Conservation (phyloP, 176 grass and related monocot species). For the Eragrostis curvula region DNA sequence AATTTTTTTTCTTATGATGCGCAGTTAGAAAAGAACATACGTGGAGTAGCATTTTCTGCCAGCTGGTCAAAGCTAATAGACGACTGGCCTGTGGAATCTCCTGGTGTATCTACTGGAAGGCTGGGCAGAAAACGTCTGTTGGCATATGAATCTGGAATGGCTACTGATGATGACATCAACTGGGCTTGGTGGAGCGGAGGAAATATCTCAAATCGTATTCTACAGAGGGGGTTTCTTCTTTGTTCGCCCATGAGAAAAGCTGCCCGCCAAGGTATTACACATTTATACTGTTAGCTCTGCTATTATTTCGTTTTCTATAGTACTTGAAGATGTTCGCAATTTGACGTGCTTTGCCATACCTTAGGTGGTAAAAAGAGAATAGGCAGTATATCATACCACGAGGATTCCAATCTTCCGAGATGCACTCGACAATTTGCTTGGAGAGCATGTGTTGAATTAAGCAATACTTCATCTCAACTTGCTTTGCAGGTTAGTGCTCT, state of each 20-base stretch:
- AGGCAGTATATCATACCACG: conserved; percentile 72
- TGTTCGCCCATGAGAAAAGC: conserved; percentile 63
- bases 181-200: conserved; percentile 91
- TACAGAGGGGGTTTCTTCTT: conserved; percentile 69
- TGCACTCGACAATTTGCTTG: conserved; percentile 79
- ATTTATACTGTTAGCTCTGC: conserved; percentile 30
- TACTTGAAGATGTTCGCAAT: conserved; percentile 14
- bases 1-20: conserved; percentile 35
- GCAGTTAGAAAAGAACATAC: conserved; percentile 92
- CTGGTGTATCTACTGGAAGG: conserved; percentile 55
- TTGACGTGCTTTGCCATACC: conserved; percentile 31
- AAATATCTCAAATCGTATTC: conserved; percentile 74
- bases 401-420: conserved; percentile 76
- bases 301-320: conserved; percentile 27
- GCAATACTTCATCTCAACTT: conserved; percentile 80
- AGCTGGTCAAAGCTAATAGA: conserved; percentile 84
- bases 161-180: conserved; percentile 67
- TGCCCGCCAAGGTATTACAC: conserved; percentile 87
- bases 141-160: conserved; percentile 55
- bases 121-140: conserved; percentile 64
- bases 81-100: conserved; percentile 64
- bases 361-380: conserved; percentile 82
- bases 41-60: conserved; percentile 74
- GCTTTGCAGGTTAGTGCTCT: conserved; percentile 73
- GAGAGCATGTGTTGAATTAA: conserved; percentile 84